Evolutionary conservation across 179 eudicot species (phyloP).

Genomic region (Actinidia chinensis): DNA sequence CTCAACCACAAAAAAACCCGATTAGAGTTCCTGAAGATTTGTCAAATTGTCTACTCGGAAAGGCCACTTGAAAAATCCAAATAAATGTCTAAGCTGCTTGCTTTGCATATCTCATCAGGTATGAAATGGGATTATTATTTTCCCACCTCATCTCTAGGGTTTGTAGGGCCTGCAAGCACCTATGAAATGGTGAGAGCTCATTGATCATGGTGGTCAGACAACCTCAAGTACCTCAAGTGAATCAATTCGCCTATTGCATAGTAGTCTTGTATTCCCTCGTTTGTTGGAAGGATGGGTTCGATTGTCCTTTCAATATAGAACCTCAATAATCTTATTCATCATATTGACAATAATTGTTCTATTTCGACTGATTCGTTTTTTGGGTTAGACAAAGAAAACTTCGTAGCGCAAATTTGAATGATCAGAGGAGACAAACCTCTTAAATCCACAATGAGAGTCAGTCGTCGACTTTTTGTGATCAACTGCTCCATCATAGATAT

Average conservation of each 20-base stretch:
- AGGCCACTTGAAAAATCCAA: not conserved
- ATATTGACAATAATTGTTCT: not conserved
- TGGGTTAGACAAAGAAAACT: not conserved
- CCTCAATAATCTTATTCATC: not conserved
- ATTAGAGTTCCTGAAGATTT: not conserved
- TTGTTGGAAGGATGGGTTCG: not conserved
- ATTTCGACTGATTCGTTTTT: not conserved
- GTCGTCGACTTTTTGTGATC: not conserved
- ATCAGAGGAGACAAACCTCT: slow-evolving; percentile 3
- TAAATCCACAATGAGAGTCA: not conserved
- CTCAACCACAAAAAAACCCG: not conserved
- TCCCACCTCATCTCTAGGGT: not conserved
- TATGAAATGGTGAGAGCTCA: not conserved
- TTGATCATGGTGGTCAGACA: not conserved
- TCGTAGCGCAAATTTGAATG: not conserved
- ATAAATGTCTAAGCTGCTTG: not conserved
- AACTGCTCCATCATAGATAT: not conserved
- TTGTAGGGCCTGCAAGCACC: not conserved
- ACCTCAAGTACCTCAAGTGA: slow-evolving; percentile 8
- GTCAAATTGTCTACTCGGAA: not conserved
- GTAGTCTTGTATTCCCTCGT: not conserved
- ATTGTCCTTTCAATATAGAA: not conserved
- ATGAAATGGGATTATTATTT: not conserved
- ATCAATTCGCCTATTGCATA: not conserved
- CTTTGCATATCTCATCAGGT: not conserved